Evolutionary conservation across 805 yeast species (phyloP).

Genomic region (Komagataella phaffii): DNA sequence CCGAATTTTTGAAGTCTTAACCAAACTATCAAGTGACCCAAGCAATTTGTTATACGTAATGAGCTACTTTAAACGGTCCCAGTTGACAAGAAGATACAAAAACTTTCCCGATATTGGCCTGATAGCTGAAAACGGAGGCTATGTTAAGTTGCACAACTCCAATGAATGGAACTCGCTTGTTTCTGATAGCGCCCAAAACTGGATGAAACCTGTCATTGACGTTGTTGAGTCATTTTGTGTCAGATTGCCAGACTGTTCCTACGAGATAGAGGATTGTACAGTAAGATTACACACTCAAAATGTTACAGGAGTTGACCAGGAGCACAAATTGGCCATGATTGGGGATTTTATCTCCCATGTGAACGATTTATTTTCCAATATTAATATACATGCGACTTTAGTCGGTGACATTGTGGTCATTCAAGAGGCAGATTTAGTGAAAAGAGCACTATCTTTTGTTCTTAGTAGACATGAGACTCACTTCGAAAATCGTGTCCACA

Average conservation of each 20-base stretch:
- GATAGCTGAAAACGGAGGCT: conserved; percentile 87
- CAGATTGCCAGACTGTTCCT: conserved; percentile 66
- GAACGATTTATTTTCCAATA: conserved; percentile 55
- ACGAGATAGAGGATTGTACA: conserved; percentile 64
- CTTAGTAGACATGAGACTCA: conserved; percentile 14
- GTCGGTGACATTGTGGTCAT: conserved; percentile 59
- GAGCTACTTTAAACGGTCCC: conserved; percentile 49
- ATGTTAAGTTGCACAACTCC: conserved; percentile 38
- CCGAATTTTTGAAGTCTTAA: conserved; percentile 40
- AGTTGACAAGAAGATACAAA: conserved; percentile 54
- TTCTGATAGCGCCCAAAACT: conserved; percentile 32
- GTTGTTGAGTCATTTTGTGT: conserved; percentile 52
- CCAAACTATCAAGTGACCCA: conserved; percentile 44
- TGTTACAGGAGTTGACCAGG: conserved; percentile 44
- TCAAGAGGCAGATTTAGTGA: conserved; percentile 47
- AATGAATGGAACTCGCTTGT: conserved; percentile 51
- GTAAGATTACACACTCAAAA: conserved; percentile 65
- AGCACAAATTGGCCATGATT: conserved; percentile 51
- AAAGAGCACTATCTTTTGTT: conserved; percentile 43
- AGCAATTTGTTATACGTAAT: conserved; percentile 59
- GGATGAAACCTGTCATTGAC: conserved; percentile 47
- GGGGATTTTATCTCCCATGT: conserved; percentile 82
- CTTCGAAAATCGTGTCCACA: conserved; percentile 3
- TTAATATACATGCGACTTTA: conserved; percentile 65
- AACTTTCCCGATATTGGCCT: conserved; percentile 63